Evolutionary conservation across 805 yeast species (phyloP).

Genomic region (Metschnikowia reukaufii): DNA sequence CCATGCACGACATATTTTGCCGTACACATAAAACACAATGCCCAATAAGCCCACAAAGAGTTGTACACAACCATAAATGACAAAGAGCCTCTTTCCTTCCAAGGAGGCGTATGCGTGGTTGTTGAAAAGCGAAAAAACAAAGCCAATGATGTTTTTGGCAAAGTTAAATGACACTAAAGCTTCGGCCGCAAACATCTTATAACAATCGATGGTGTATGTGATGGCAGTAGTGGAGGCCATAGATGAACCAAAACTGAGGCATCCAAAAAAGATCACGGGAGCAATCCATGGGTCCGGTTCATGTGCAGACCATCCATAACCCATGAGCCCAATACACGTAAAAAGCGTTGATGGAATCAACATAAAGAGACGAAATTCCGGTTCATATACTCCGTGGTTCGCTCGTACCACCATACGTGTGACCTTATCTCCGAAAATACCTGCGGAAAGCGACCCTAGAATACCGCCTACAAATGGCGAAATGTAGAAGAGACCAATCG

Average conservation of each 20-base stretch:
- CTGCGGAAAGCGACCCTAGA: conserved; percentile 55
- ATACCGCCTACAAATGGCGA: conserved; percentile 60
- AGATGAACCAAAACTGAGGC: conserved; percentile 59
- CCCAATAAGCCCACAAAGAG: conserved; percentile 48
- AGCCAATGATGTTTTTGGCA: conserved; percentile 54
- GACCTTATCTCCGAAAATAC: conserved; percentile 49
- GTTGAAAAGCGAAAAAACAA: conserved; percentile 56
- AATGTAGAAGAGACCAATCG: conserved; percentile 54
- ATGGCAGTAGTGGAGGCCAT: conserved; percentile 62
- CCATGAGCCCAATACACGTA: conserved; percentile 54
- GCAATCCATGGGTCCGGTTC: conserved; percentile 53
- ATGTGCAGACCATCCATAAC: conserved; percentile 60
- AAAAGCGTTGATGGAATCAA: conserved; percentile 46
- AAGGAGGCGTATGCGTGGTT: conserved; percentile 41
- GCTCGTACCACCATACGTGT: conserved; percentile 43
- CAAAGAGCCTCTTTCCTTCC: conserved; percentile 48
- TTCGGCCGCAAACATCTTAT: conserved; percentile 58
- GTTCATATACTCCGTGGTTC: conserved; percentile 60
- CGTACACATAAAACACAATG: conserved; percentile 54
- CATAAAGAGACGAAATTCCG: conserved; percentile 60
- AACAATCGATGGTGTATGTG: conserved; percentile 58
- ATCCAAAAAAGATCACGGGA: conserved; percentile 56
- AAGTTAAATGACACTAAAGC: conserved; percentile 57
- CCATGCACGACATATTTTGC: conserved; percentile 51
- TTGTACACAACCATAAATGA: conserved; percentile 54